phyloP scores from a whole-genome alignment of 1,139 yeast genomes.

The Scheffersomyces segobiensis region DNA sequence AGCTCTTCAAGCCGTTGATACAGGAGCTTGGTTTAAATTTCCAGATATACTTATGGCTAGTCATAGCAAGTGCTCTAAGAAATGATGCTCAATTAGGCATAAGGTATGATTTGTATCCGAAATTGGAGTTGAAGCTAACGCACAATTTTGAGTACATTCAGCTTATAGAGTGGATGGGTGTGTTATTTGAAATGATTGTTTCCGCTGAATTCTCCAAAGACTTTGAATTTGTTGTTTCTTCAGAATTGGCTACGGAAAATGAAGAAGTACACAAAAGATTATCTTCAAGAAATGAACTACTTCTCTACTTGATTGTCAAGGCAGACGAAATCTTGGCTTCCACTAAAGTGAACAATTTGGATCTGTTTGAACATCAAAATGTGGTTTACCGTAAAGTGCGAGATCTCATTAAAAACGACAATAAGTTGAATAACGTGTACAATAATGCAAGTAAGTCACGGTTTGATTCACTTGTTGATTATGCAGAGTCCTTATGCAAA shows the following conservation, averaged over 20 bases:
- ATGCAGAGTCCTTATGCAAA: not conserved
- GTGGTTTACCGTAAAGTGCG: not conserved
- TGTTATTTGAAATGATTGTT: conserved; percentile 1
- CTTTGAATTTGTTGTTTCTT: not conserved
- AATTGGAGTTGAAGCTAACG: conserved; percentile 4
- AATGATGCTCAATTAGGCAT: not conserved
- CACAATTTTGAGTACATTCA: conserved; percentile 13
- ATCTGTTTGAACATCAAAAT: not conserved
- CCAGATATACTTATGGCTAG: conserved; percentile 13
- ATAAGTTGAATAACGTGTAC: not conserved
- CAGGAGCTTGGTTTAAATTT: conserved; percentile 28
- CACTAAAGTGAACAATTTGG: not conserved
- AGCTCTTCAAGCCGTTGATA: conserved; percentile 34
- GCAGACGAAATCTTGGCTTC: not conserved
- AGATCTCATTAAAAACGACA: not conserved
- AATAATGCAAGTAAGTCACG: not conserved
- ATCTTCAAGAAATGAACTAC: not conserved
- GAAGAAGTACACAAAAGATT: not conserved
- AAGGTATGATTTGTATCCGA: not conserved
- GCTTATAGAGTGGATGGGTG: conserved; percentile 19
- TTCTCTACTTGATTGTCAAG: not conserved
- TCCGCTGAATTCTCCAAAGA: not conserved
- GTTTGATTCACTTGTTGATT: not conserved
- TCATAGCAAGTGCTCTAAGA: not conserved
- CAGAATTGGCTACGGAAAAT: not conserved